A percentile compares a stretch with the other conserved stretches of the same genome.
These are phyloP conservation scores for Halenospora varia DNA, from an alignment of 495 filamentous ascomycete genomes.

Conservation along the genomic window DNA sequence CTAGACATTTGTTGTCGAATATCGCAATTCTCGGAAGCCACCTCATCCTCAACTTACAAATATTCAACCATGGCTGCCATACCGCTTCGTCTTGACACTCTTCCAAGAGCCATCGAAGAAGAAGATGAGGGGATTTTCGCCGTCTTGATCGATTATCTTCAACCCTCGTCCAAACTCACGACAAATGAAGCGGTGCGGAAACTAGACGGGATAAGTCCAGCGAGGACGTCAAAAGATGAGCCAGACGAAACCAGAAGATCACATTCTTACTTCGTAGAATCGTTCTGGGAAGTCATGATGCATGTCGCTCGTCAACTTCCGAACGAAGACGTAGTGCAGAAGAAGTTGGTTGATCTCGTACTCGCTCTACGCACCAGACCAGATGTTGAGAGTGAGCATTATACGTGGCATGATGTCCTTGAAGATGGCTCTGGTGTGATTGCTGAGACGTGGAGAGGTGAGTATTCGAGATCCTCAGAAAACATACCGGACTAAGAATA, in stretches of 20 bases:
- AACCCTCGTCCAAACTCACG: not conserved
- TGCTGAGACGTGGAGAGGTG: not conserved
- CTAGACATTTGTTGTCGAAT: too few species aligned
- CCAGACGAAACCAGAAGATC: not conserved
- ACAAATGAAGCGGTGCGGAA: not conserved
- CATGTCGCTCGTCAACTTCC: not conserved
- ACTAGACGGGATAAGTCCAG: not conserved
- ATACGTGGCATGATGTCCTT: not conserved
- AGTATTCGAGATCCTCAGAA: not conserved
- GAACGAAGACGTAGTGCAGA: not conserved
- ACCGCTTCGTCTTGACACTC: too few species aligned
- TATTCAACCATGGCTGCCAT: too few species aligned
- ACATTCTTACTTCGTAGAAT: not conserved
- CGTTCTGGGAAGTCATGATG: not conserved
- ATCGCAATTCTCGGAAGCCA: too few species aligned
- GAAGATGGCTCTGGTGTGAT: not conserved
- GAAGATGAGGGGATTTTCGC: not conserved
- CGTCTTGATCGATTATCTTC: not conserved
- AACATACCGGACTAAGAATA: not conserved
- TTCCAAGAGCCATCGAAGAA: too few species aligned
- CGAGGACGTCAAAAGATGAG: not conserved
- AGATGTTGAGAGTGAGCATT: not conserved
- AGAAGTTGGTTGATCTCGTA: not conserved
- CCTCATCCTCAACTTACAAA: too few species aligned
- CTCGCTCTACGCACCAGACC: not conserved